A percentile compares a stretch with the other conserved stretches of the same genome.
These are phyloP conservation scores for Stachybotrys elegans DNA, from an alignment of 2,329 filamentous ascomycete genomes.

Conservation along the genomic window DNA sequence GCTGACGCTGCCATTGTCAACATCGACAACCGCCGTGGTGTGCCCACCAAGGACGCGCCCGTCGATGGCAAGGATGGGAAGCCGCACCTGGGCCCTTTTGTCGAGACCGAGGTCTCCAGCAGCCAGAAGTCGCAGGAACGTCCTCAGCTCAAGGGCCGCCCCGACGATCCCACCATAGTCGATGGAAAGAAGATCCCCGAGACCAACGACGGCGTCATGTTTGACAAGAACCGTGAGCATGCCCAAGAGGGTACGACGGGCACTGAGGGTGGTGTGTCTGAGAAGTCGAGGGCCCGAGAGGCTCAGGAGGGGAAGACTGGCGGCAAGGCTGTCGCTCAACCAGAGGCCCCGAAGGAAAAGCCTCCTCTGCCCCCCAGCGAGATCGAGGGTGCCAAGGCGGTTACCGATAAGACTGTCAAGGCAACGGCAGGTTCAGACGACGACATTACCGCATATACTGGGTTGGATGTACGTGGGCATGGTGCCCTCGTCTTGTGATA, in stretches of 20 bases:
- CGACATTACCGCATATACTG: conserved; percentile 26
- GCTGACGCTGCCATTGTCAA: conserved; percentile 18
- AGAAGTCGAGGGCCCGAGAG: conserved; percentile 75
- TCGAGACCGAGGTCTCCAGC: conserved; percentile 45
- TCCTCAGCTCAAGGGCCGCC: conserved; percentile 44
- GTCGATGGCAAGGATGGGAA: conserved; percentile 92
- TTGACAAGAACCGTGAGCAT: conserved; percentile 69
- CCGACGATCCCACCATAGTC: conserved; percentile 45
- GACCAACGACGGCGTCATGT: conserved; percentile 81
- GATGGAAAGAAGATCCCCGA: conserved; percentile 59
- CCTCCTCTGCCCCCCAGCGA: conserved; percentile 79
- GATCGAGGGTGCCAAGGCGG: conserved; percentile 57
- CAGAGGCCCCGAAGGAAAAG: conserved; percentile 78
- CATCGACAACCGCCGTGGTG: conserved; percentile 27
- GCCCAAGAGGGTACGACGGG: conserved; percentile 85
- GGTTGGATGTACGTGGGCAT: conserved; percentile 25
- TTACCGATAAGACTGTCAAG: conserved; percentile 35
- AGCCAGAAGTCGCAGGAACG: conserved; percentile 31
- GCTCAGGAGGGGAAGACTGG: conserved; percentile 61
- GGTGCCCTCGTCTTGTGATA: not conserved
- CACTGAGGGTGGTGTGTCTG: conserved; percentile 82
- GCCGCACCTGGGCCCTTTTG: conserved; percentile 81
- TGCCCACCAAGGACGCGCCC: conserved; percentile 69
- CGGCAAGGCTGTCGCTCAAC: conserved; percentile 66
- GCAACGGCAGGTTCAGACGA: conserved; percentile 35